Evolutionary conservation across 495 filamentous ascomycete species (phyloP).

Genomic region (Trichoderma asperelloides): DNA sequence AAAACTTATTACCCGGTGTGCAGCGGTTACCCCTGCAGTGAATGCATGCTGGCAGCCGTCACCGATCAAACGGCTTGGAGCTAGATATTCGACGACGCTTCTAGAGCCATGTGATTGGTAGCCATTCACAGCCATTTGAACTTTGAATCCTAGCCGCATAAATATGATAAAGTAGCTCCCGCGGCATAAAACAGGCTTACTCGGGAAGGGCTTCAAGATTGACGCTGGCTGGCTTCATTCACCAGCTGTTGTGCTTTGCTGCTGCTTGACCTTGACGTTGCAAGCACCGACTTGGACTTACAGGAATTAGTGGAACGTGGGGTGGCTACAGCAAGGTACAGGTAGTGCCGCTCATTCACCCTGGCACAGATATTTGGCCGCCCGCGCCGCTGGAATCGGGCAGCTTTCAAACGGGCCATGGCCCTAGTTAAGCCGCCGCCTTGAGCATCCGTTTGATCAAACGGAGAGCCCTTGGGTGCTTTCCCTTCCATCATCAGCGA

Average conservation of each 20-base stretch:
- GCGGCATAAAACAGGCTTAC: not conserved
- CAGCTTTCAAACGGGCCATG: not conserved
- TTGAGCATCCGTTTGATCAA: not conserved
- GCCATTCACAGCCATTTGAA: conserved; percentile 3
- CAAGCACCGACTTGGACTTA: not conserved
- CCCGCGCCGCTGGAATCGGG: conserved; percentile 1
- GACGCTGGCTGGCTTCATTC: not conserved
- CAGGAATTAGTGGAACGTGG: not conserved
- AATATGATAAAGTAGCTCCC: not conserved
- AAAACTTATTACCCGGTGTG: conserved; percentile 1
- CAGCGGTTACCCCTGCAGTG: conserved; percentile 7
- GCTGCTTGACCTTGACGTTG: not conserved
- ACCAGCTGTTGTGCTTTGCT: not conserved
- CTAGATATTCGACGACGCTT: not conserved
- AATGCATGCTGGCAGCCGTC: conserved; percentile 5
- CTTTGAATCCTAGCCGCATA: not conserved
- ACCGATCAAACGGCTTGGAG: not conserved
- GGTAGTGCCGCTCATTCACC: not conserved
- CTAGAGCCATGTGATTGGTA: conserved; percentile 5
- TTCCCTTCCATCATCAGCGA: not conserved
- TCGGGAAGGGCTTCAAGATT: not conserved
- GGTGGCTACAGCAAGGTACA: not conserved
- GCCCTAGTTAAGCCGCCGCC: not conserved
- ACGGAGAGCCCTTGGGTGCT: not conserved
- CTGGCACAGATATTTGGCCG: not conserved